Conservation (phyloP, 345 rosid species). For the Arabidopsis arenosa region DNA sequence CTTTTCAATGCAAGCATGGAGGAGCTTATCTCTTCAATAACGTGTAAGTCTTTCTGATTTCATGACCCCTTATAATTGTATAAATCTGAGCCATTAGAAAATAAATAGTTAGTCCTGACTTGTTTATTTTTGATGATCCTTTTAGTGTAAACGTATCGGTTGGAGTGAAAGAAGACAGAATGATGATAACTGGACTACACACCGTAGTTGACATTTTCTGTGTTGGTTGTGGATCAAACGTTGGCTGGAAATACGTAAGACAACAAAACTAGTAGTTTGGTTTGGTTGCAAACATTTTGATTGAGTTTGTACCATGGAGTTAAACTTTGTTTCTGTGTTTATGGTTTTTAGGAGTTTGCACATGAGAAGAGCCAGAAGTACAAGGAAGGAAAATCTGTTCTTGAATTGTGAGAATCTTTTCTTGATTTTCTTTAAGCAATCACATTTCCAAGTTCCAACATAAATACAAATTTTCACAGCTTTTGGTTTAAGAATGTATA, state of each 20-base stretch:
- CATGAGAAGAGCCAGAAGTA: slow-evolving; percentile 76
- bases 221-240: slow-evolving; percentile 93
- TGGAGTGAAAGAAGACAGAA: slow-evolving; percentile 73
- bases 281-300: not conserved
- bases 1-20: slow-evolving; percentile 85
- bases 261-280: not conserved
- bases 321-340: slow-evolving; percentile 6
- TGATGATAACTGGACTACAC: slow-evolving; percentile 80
- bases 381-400: slow-evolving; percentile 94
- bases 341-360: slow-evolving; percentile 72
- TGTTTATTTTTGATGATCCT: not conserved
- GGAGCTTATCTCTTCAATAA: slow-evolving; percentile 88
- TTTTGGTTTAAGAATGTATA: slow-evolving; percentile 4
- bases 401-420: slow-evolving; percentile 69
- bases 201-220: slow-evolving; percentile 90
- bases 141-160: slow-evolving; percentile 66
- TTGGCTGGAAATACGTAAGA: slow-evolving; percentile 98
- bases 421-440: not conserved
- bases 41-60: slow-evolving; percentile 78
- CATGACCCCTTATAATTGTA: not conserved
- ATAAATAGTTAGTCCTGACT: not conserved
- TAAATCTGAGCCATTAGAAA: not conserved
- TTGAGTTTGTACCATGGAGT: not conserved
- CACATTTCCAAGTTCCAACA: slow-evolving; percentile 6
- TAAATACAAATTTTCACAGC: not conserved